phyloP scores from a whole-genome alignment of 2,329 filamentous ascomycete genomes.

The Arthroderma uncinatum region DNA sequence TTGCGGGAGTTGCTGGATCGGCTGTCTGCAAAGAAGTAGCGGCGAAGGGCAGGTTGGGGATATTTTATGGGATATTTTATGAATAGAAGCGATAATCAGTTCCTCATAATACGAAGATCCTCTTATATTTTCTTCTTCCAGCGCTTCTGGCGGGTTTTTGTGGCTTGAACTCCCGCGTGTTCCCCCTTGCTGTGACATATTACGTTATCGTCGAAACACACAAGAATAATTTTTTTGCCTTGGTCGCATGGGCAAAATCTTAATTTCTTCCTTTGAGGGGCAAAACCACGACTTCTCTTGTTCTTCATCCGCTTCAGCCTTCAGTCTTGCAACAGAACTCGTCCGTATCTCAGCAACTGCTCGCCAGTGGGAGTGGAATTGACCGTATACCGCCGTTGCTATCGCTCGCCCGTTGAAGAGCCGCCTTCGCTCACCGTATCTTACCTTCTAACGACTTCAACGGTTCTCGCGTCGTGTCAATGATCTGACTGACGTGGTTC shows the following conservation, averaged over 20 bases:
- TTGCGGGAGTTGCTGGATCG: not conserved
- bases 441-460: not conserved
- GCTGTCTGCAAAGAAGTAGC: not conserved
- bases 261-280: not conserved
- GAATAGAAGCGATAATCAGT: not conserved
- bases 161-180: not conserved
- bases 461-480: not conserved
- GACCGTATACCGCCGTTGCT: not conserved
- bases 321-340: not conserved
- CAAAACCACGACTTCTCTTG: not conserved
- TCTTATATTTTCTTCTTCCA: not conserved
- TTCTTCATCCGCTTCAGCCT: not conserved
- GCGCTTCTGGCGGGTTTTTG: not conserved
- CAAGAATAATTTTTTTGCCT: not conserved
- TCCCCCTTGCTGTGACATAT: not conserved
- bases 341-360: too few species aligned
- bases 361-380: not conserved
- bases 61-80: not conserved
- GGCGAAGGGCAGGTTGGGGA: not conserved
- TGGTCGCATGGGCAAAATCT: constrained; percentile 1
- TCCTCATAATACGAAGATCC: not conserved
- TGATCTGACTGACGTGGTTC: constrained; percentile 2
- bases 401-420: not conserved
- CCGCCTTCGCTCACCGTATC: not conserved
- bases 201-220: constrained; percentile 1